A percentile compares a stretch with the other conserved stretches of the same genome.
phyloP scores from a whole-genome alignment of 495 filamentous ascomycete species.

The Durotheca rogersii region DNA sequence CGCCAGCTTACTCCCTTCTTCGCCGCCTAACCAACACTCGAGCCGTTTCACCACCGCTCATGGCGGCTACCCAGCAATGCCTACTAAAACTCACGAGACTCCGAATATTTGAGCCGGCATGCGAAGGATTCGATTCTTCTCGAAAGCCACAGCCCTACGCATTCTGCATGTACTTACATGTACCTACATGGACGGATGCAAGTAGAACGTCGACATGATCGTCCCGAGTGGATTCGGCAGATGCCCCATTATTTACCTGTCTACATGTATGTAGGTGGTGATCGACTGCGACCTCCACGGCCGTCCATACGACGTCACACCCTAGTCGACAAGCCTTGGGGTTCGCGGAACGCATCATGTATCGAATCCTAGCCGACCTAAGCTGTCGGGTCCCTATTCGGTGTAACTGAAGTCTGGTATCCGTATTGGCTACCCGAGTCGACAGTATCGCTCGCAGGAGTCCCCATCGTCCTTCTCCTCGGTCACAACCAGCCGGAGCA shows the following conservation, averaged over 20 bases:
- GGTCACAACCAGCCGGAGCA: not conserved
- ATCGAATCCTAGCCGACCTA: slow-evolving; percentile 32
- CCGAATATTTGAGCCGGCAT: slow-evolving; percentile 2
- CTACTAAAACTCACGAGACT: too few species aligned
- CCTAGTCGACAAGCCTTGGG: slow-evolving; percentile 35
- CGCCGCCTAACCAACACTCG: slow-evolving; percentile 6
- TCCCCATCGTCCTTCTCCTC: not conserved
- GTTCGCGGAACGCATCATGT: slow-evolving; percentile 40
- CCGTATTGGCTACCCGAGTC: not conserved
- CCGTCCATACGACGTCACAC: slow-evolving; percentile 33
- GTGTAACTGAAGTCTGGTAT: not conserved
- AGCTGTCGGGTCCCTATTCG: slow-evolving; percentile 14
- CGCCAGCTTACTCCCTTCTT: too few species aligned
- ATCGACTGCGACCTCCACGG: slow-evolving; percentile 36
- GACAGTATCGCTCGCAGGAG: too few species aligned
- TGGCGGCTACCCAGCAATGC: too few species aligned
- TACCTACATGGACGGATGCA: not conserved
- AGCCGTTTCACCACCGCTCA: slow-evolving; percentile 18
- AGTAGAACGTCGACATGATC: slow-evolving; percentile 10
- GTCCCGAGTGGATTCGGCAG: slow-evolving; percentile 28
- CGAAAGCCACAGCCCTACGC: slow-evolving; percentile 10
- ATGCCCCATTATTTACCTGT: slow-evolving; percentile 32
- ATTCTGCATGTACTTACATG: not conserved
- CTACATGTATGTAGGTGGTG: too few species aligned
- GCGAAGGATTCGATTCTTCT: not conserved